These are phyloP conservation scores for Quercus glauca DNA, from an alignment of 306 rosid genomes.

Conservation along the genomic window DNA sequence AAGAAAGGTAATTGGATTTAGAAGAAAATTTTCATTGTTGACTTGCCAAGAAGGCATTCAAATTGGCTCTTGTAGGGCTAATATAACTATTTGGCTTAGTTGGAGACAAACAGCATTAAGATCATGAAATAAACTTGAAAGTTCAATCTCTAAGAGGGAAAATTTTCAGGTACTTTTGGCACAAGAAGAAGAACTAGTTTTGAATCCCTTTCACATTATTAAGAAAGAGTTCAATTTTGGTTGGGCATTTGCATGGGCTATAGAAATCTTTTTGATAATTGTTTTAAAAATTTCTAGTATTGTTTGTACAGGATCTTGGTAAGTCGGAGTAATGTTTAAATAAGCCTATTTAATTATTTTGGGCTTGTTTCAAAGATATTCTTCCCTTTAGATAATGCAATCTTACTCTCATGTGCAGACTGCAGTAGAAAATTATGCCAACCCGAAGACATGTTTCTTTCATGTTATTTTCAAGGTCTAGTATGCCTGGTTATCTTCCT, in stretches of 20 bases:
- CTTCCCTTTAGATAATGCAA: slow-evolving; percentile 1
- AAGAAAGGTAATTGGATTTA: background rate
- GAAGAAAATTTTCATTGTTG: background rate
- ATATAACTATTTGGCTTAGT: background rate
- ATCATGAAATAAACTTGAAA: background rate
- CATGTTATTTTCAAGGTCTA: slow-evolving; percentile 94
- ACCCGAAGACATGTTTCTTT: slow-evolving; percentile 91
- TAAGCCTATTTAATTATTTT: background rate
- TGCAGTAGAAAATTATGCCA: slow-evolving; percentile 86
- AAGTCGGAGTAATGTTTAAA: background rate
- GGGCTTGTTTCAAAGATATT: background rate
- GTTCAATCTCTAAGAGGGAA: background rate
- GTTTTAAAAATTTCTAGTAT: background rate
- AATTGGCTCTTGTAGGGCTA: background rate
- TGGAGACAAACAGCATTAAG: background rate
- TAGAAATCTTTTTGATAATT: background rate
- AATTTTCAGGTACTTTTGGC: background rate
- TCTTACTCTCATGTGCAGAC: slow-evolving; percentile 47
- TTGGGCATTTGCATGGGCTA: background rate
- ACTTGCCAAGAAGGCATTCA: background rate
- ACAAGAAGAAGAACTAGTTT: background rate
- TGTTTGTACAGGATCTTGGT: background rate
- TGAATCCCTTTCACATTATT: background rate
- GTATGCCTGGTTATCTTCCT: background rate
- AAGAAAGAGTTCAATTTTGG: background rate